phyloP scores from a whole-genome alignment of 306 rosid species.

The Inga laurina region DNA sequence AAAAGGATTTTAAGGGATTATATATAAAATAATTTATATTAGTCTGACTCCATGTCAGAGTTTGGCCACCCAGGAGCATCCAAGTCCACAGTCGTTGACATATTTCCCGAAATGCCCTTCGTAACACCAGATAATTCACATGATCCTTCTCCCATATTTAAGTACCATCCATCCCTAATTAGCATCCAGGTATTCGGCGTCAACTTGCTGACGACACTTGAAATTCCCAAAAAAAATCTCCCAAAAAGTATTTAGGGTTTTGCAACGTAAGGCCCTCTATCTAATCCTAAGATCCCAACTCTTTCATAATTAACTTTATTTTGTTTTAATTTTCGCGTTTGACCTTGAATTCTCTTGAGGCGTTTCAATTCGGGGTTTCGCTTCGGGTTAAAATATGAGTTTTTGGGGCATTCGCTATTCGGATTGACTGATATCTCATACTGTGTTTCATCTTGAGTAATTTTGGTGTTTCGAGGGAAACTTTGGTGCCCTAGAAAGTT shows the following conservation, averaged over 20 bases:
- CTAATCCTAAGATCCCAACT: constrained; percentile 31
- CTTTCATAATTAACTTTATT: not conserved
- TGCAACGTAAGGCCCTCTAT: constrained; percentile 2
- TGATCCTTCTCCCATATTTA: not conserved
- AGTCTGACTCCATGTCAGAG: constrained; percentile 25
- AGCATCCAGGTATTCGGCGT: constrained; percentile 14
- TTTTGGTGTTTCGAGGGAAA: constrained; percentile 1
- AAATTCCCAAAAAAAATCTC: constrained; percentile 35
- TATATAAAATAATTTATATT: too few relatives aligned
- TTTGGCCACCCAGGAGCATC: not conserved
- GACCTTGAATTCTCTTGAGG: constrained; percentile 21
- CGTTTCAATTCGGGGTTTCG: constrained; percentile 25
- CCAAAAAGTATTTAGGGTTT: constrained; percentile 56
- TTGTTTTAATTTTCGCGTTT: constrained; percentile 26
- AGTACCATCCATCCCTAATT: not conserved
- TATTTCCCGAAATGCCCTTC: constrained; percentile 29
- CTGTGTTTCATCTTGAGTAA: constrained; percentile 21
- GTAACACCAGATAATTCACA: constrained; percentile 15
- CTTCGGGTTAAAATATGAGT: not conserved
- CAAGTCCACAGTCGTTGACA: not conserved
- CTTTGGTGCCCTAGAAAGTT: not conserved
- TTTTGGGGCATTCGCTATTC: constrained; percentile 31
- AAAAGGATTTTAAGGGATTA: not conserved
- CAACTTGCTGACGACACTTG: constrained; percentile 38
- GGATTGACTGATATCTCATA: constrained; percentile 22